Conservation (phyloP, 75 land plant genomes). For the Pseudotsuga menziesii region DNA sequence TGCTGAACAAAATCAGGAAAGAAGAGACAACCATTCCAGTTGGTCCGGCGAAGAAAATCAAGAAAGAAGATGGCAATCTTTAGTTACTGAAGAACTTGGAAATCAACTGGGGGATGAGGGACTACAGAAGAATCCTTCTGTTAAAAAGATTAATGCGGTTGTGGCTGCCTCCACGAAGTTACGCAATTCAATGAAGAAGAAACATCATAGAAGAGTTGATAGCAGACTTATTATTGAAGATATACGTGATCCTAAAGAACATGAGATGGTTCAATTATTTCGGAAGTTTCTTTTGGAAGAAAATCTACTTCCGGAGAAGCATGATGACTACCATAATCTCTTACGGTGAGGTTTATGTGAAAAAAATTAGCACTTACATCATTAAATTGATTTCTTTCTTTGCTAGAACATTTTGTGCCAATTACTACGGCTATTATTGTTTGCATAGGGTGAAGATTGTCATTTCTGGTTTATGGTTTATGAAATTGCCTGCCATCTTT, state of each 20-base stretch:
- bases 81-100: neutral
- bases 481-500: neutral
- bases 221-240: slow-evolving; percentile 24
- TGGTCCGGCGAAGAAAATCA: neutral
- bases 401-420: neutral
- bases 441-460: neutral
- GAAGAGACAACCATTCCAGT: neutral
- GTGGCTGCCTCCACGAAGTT: slow-evolving; percentile 1
- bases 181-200: slow-evolving; percentile 8
- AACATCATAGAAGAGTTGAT: neutral
- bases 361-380: neutral
- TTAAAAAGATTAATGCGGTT: neutral
- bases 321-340: slow-evolving; percentile 58
- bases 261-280: slow-evolving; percentile 30
- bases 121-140: neutral
- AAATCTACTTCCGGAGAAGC: slow-evolving; percentile 30
- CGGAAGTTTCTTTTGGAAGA: slow-evolving; percentile 30
- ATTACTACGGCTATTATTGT: neutral
- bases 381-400: neutral
- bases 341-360: slow-evolving; percentile 27
- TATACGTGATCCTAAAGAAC: slow-evolving; percentile 37
- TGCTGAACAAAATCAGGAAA: slow-evolving; percentile 1
- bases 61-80: neutral
- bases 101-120: slow-evolving; percentile 1
- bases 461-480: neutral